Evolutionary conservation across 2,329 filamentous ascomycete species (phyloP), one percentile per base, ranked within the genome.

Genomic region (Xylaria sp.): DNA sequence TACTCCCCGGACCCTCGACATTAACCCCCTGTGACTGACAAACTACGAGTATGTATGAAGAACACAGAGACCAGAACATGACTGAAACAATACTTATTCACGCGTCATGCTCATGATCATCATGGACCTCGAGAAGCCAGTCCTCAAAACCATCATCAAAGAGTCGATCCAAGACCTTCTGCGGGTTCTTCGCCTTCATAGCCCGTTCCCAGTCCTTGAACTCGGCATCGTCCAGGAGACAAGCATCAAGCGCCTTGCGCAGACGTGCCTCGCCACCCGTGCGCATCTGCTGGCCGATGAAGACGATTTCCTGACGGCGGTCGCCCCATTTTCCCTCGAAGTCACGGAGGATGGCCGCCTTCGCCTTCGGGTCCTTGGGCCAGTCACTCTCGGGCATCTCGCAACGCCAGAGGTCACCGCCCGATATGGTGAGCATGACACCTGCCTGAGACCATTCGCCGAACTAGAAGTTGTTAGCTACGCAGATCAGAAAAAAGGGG

Each of bases 291-390:
- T 90, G 86, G 0, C 88, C 88, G 59, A 91, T 90, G 61, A 91
- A 88, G 2, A 91, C 88, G 5, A 91, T 70, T 70, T 91, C 88
- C 69, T 91, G 87, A 1, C 87, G 77, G 1, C 87, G 78, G 65
- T 91, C 88, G 0, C 86, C 87, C 85, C 86, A 90, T 60, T 83
- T 78, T 0, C 82, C 83, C 5, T 74, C 68, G 19, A 83, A 78
- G 64, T 83, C 80, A 58, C 80, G 76, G 48, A 73, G 67, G 10
- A 82, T 77, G 0, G 81, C 78, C 5, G 75, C 74, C 39, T 82
- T 76, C 0, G 81, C 77, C n/a, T 77, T 71, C 0, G 72, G 70
- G 56, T 83, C 75, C 53, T 80, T 75, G 0, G 81, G 81, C 1
- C 80, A 82, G 2, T 80, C 76, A 30, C 78, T 76, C 2, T 82